Base-by-base conservation (phyloP, 2,329 filamentous ascomycete genomes). In the Akanthomyces muscarius region DNA sequence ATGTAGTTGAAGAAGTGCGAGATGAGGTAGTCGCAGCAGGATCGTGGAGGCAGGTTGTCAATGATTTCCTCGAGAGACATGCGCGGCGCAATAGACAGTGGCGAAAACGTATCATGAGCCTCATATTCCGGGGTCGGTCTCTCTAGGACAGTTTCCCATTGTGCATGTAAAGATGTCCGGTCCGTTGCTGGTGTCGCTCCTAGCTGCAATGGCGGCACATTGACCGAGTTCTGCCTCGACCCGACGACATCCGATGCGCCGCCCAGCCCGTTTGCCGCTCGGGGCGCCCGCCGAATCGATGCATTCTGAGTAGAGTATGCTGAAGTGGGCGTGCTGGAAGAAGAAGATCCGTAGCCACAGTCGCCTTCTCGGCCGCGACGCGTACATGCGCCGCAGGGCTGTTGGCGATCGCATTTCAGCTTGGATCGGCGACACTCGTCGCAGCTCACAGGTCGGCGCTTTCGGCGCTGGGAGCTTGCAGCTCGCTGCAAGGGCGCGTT, bases 371-470 rank as follows among this genome's bases (percentile, higher is more conserved):
- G 42, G 13, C 42, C 54, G 21, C 65, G 61, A 16, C 57, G 54
- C 13, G 28, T 14, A 16, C 66, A 67, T 1, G 66, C 62, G 25
- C 30, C 44, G 48, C 66, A 67, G 14, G 66, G 66, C 16, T 63
- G 42, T 44, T 63, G 63, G 48, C 66, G 66, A 36, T 67, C 65
- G 52, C 66, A 67, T 52, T 60, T 58, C n/a, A 65, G 63, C 44
- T 67, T 67, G 23, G 63, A 64, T 23, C 62, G 54, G 25, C 66
- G 50, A 28, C 66, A 67, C 8, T 63, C 59, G 33, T 66, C 63
- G 56, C 66, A 67, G 41, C 62, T 66, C 11, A 65, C 42, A 45
- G 42, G 42, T 21, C 42, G 16, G 16, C 42, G 42, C n/a, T 45
- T 45, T 45, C 42, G 42, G 42, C 42, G 42, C n/a, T 18, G 14